Base-by-base conservation (phyloP, 139 green algal species). In the Chlamydomonas asymmetrica region DNA sequence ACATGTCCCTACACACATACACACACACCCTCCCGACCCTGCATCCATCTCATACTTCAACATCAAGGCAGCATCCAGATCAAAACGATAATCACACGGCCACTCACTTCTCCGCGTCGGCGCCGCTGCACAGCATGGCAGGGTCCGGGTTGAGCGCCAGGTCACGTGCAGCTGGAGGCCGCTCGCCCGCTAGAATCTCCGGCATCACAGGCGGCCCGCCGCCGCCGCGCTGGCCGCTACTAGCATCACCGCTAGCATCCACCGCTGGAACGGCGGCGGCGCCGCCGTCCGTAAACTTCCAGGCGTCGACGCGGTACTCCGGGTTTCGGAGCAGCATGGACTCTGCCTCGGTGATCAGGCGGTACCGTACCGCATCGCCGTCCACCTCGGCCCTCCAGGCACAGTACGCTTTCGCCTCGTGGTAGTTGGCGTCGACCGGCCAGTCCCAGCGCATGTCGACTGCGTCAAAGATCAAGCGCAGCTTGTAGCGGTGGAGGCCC, bases 381-480 rank as follows among this genome's bases (percentile, higher is more conserved):
- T 90, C 82, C 74, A 83, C 64, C 48, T 81, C 79, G 5, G 88
- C 85, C 37, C 83, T 82, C 91, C 91, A 95, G 50, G 84, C 81
- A 45, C 81, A 88, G 73, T 86, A 95, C 13, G 91, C 91, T 32
- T 73, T 75, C 38, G 88, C 91, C 80, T 95, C 91, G 66, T 95
- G 91, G 57, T 86, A 84, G 82, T 92, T 92, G 41, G 87, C 90
- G 56, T 93, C 87, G 43, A 85, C 91, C 0, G 91, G 91, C 79
- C 88, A 87, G 71, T 86, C 87, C 76, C 77, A 86, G 18, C 82
- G 79, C 82, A 93, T 84, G 70, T 90, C 81, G 0, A 94, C 71
- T 9, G 85, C 79, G 59, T 92, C 83, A 64, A 94, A 94, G 52
- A 90, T 61, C 29, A 88, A 74, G 37, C 91, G 85, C 80, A 95